Evolutionary conservation across 1,284 basidiomycete species (phyloP).

Genomic region (Moesziomyces antarcticus): DNA sequence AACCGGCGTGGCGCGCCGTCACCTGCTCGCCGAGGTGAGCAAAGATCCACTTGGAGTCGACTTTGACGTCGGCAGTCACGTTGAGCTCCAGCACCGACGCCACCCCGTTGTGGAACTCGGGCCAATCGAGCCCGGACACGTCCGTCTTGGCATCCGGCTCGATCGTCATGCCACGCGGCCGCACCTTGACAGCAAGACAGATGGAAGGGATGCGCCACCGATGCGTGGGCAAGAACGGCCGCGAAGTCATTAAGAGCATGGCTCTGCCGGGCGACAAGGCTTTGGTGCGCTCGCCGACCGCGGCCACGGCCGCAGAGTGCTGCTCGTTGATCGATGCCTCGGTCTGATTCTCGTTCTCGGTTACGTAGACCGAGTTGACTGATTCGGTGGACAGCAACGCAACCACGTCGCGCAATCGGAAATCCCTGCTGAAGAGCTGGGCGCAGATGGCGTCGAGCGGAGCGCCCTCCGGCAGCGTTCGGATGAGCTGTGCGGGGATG

Average conservation of each 20-base stretch:
- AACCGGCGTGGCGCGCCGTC: conserved; percentile 95
- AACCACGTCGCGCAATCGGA: conserved; percentile 60
- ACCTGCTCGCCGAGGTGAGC: conserved; percentile 51
- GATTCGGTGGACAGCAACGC: conserved; percentile 59
- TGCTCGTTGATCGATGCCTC: conserved; percentile 45
- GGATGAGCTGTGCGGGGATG: conserved; percentile 14
- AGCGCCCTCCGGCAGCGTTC: conserved; percentile 39
- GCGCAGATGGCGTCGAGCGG: conserved; percentile 58
- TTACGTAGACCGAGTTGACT: conserved; percentile 43
- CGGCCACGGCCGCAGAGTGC: conserved; percentile 31
- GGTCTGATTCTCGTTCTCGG: conserved; percentile 45
- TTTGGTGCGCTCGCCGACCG: conserved; percentile 58
- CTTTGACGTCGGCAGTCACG: conserved; percentile 74
- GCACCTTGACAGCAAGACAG: conserved; percentile 51
- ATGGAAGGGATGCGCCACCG: conserved; percentile 58
- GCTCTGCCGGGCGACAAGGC: conserved; percentile 59
- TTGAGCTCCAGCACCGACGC: conserved; percentile 83
- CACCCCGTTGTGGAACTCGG: conserved; percentile 96
- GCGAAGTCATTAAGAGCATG: conserved; percentile 60
- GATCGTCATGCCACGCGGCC: conserved; percentile 44
- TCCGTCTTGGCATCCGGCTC: conserved; percentile 47
- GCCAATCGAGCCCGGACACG: conserved; percentile 76
- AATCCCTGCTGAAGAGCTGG: conserved; percentile 57
- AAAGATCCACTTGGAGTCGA: conserved; percentile 67
- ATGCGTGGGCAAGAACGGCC: conserved; percentile 48